phyloP scores from a whole-genome alignment of 805 yeast species.

The Pichia ethanolica region DNA sequence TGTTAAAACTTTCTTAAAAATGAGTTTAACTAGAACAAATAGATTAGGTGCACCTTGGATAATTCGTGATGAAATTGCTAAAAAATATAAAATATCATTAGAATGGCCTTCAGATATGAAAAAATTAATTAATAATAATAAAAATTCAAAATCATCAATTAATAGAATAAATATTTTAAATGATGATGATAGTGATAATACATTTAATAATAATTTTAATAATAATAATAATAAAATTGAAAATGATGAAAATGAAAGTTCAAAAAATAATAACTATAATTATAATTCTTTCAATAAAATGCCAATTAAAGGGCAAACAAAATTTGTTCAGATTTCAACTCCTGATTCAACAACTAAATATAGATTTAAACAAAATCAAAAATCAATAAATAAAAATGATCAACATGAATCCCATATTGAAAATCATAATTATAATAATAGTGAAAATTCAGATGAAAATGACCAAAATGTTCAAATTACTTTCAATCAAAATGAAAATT shows the following conservation, averaged over 20 bases:
- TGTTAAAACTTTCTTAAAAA: slow-evolving; percentile 80
- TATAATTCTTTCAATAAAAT: too few species aligned
- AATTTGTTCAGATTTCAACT: background rate
- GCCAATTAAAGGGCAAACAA: background rate
- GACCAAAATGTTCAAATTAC: background rate
- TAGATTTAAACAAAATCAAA: background rate
- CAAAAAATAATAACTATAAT: too few species aligned
- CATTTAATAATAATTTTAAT: slow-evolving; percentile 16
- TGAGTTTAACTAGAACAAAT: slow-evolving; percentile 66
- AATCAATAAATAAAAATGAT: background rate
- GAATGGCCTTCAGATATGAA: slow-evolving; percentile 51
- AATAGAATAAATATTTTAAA: background rate
- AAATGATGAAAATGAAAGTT: background rate
- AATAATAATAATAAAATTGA: background rate
- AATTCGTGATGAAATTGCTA: slow-evolving; percentile 70
- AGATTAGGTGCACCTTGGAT: slow-evolving; percentile 96
- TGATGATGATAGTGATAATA: background rate
- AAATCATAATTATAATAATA: background rate
- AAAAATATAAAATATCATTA: slow-evolving; percentile 55
- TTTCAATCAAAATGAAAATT: slow-evolving; percentile 4
- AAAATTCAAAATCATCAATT: background rate
- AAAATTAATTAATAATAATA: slow-evolving; percentile 19
- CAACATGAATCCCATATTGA: too few species aligned
- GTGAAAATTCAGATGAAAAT: background rate
- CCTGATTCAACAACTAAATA: background rate